Evolutionary conservation across 2,329 filamentous ascomycete species (phyloP).

Genomic region (Parastagonospora nodorum): DNA sequence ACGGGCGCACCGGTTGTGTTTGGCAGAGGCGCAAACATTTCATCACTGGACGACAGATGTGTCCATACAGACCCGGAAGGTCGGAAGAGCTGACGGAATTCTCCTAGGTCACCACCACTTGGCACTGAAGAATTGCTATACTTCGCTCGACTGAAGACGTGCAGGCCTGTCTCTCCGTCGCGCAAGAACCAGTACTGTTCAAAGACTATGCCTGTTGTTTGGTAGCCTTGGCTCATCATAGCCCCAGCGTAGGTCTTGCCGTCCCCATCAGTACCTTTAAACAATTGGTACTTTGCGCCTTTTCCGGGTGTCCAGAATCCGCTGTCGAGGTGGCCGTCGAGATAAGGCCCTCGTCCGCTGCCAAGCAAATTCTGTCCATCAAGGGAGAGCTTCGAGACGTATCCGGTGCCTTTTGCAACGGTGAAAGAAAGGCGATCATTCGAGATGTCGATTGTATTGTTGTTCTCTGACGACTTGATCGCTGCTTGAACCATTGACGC

Average conservation of each 20-base stretch:
- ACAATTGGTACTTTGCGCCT: constrained; percentile 56
- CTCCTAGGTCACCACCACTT: constrained; percentile 63
- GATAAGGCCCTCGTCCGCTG: constrained; percentile 61
- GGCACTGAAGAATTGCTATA: constrained; percentile 64
- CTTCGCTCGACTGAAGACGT: constrained; percentile 64
- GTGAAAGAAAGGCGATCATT: constrained; percentile 19
- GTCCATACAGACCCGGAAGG: constrained; percentile 66
- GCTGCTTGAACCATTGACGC: constrained; percentile 8
- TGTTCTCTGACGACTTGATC: constrained; percentile 17
- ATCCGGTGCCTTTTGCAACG: constrained; percentile 15
- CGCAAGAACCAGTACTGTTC: constrained; percentile 70
- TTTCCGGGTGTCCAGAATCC: constrained; percentile 66
- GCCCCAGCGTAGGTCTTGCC: constrained; percentile 63
- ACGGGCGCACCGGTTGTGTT: constrained; percentile 50
- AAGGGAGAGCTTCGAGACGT: constrained; percentile 41
- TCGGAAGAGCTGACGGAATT: constrained; percentile 66
- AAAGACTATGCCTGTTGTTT: constrained; percentile 62
- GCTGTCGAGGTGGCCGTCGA: constrained; percentile 66
- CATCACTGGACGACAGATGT: constrained; percentile 61
- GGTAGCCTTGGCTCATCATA: constrained; percentile 64
- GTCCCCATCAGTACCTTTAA: constrained; percentile 57
- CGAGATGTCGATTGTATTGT: constrained; percentile 16
- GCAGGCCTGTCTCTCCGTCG: constrained; percentile 66
- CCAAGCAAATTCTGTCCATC: constrained; percentile 61
- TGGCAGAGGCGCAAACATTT: constrained; percentile 60